Evolutionary conservation across 2,329 filamentous ascomycete species (phyloP).

Genomic region (Botrytis fabae): DNA sequence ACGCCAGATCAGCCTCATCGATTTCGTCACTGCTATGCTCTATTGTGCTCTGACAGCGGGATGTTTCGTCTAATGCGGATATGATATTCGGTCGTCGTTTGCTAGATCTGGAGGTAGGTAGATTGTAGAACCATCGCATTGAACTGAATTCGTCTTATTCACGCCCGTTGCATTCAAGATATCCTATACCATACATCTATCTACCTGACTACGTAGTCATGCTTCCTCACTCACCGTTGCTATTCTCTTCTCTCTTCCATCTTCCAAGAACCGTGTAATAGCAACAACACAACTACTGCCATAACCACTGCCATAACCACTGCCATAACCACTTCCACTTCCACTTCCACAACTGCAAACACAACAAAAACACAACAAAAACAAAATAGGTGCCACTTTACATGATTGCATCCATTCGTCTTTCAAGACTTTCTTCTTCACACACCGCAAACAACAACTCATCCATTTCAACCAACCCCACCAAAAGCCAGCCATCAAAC

Average conservation of each 20-base stretch:
- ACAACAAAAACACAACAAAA: neutral
- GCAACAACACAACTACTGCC: neutral
- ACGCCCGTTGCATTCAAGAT: neutral
- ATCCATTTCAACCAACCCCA: conserved; percentile 15
- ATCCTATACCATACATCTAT: neutral
- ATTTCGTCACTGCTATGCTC: neutral
- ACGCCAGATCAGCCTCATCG: neutral
- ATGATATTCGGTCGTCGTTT: neutral
- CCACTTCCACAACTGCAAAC: neutral
- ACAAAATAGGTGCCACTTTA: conserved; percentile 4
- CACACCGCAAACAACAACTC: conserved; percentile 25
- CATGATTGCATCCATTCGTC: conserved; percentile 12
- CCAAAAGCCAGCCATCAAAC: conserved; percentile 18
- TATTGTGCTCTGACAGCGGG: conserved; percentile 5
- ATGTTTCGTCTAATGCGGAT: neutral
- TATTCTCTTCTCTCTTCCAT: neutral
- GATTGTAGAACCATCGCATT: neutral
- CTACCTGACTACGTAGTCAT: neutral
- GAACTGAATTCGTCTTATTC: neutral
- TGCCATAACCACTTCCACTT: neutral
- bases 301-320: neutral
- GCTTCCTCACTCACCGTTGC: neutral
- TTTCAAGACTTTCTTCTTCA: neutral
- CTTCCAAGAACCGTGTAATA: neutral
- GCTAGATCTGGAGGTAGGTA: neutral